Conservation (phyloP, 306 rosid genomes). For the Prunus salicina region DNA sequence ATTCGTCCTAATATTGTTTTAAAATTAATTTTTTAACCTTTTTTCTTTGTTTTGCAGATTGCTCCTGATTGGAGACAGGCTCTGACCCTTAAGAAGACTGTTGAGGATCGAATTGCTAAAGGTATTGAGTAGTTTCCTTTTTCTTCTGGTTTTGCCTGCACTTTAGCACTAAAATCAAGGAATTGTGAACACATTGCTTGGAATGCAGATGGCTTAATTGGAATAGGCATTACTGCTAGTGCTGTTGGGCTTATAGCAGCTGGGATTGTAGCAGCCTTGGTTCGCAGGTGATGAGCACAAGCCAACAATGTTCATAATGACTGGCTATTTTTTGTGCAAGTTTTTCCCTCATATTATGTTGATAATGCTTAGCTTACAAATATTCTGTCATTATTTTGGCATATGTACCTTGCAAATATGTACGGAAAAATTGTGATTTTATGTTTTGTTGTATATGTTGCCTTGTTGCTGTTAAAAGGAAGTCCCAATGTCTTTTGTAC, state of each 20-base stretch:
- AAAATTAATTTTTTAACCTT: background rate
- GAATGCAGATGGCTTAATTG: constrained; percentile 83
- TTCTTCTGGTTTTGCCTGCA: background rate
- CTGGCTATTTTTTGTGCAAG: background rate
- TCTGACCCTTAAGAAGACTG: constrained; percentile 54
- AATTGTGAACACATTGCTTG: constrained; percentile 16
- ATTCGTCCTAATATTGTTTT: background rate
- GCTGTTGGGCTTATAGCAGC: constrained; percentile 81
- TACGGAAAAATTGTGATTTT: no score
- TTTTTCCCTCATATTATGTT: no score
- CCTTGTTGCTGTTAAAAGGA: no score
- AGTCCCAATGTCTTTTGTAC: no score
- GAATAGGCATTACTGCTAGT: constrained; percentile 84
- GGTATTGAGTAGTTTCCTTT: constrained; percentile 34
- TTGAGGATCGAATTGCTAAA: constrained; percentile 68
- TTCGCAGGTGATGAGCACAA: constrained; percentile 42
- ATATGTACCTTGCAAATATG: no score
- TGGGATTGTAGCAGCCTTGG: constrained; percentile 73
- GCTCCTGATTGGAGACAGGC: constrained; percentile 98
- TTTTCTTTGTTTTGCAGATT: constrained; percentile 40
- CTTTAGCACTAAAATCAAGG: constrained; percentile 13
- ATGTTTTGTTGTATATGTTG: no score
- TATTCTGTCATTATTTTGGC: no score
- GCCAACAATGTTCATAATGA: background rate
- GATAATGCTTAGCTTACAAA: no score